Conservation (phyloP, 345 rosid species). For the Brassica nigra region DNA sequence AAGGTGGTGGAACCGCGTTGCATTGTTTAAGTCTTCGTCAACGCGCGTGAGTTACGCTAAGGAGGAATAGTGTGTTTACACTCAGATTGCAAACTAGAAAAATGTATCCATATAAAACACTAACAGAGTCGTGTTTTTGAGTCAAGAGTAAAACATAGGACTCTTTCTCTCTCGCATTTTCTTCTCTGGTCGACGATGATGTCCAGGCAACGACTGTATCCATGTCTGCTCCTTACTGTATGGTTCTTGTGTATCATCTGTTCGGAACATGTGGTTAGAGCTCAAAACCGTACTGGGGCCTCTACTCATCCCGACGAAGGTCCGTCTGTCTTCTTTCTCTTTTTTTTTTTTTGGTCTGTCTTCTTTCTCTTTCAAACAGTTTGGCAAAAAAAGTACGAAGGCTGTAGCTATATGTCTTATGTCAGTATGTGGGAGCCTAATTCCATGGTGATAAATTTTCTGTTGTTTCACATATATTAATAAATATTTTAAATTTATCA, state of each 20-base stretch:
- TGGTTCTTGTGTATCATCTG: conserved; percentile 19
- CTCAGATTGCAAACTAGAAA: neutral
- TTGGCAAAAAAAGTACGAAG: neutral
- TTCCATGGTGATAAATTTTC: too few species aligned
- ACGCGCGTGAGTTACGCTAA: neutral
- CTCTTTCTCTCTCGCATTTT: neutral
- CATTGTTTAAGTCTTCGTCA: neutral
- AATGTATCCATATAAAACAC: neutral
- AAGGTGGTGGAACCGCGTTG: neutral
- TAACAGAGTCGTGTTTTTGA: neutral
- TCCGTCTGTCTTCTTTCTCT: neutral
- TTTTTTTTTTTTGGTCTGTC: neutral
- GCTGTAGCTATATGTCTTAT: neutral
- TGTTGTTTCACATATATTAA: neutral
- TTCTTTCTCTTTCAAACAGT: neutral
- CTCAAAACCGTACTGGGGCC: conserved; percentile 32
- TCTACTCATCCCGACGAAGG: conserved; percentile 39
- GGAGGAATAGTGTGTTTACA: neutral
- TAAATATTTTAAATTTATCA: too few species aligned
- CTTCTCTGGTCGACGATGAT: conserved; percentile 15
- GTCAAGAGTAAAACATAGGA: neutral
- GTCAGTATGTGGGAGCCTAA: neutral
- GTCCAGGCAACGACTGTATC: conserved; percentile 3
- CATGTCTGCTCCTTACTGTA: conserved; percentile 9
- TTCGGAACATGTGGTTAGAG: conserved; percentile 19